These are phyloP conservation scores for Tetrapisispora iriomotensis DNA, from an alignment of 805 yeast species.

Conservation along the genomic window DNA sequence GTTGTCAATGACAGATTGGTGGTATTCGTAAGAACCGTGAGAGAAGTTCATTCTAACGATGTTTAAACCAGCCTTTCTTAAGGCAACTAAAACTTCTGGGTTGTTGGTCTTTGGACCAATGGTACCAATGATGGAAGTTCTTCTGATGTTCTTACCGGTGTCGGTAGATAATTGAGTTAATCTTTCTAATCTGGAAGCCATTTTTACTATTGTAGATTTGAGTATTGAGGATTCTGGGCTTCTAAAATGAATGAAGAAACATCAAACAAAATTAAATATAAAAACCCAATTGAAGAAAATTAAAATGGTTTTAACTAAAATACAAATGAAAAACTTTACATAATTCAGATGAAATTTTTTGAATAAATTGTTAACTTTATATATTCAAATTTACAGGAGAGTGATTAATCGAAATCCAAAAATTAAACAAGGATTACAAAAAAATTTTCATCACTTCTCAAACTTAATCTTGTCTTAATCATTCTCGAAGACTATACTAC, in stretches of 20 bases:
- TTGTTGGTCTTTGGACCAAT: conserved; percentile 97
- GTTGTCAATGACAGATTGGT: conserved; percentile 92
- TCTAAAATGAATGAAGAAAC: not conserved
- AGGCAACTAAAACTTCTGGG: conserved; percentile 70
- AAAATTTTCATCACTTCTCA: too few species aligned
- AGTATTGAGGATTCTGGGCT: conserved; percentile 3
- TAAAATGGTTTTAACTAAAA: not conserved
- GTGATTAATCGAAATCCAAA: too few species aligned
- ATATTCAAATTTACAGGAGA: too few species aligned
- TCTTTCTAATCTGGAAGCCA: conserved; percentile 60
- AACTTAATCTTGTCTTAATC: too few species aligned
- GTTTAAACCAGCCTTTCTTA: conserved; percentile 96
- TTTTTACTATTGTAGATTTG: conserved; percentile 5
- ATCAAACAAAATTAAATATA: not conserved
- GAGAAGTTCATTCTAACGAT: conserved; percentile 98
- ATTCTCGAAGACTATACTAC: too few species aligned
- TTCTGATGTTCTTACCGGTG: conserved; percentile 75
- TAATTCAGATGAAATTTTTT: too few species aligned
- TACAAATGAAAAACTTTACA: too few species aligned
- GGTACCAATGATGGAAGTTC: conserved; percentile 96
- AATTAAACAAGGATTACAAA: too few species aligned
- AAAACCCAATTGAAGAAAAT: not conserved
- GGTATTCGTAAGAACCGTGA: conserved; percentile 97
- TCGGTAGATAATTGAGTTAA: conserved; percentile 67
- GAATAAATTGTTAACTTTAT: too few species aligned